These are phyloP conservation scores for Stephanodiscus triporus DNA, from an alignment of 108 stramenopile species.

Conservation along the genomic window DNA sequence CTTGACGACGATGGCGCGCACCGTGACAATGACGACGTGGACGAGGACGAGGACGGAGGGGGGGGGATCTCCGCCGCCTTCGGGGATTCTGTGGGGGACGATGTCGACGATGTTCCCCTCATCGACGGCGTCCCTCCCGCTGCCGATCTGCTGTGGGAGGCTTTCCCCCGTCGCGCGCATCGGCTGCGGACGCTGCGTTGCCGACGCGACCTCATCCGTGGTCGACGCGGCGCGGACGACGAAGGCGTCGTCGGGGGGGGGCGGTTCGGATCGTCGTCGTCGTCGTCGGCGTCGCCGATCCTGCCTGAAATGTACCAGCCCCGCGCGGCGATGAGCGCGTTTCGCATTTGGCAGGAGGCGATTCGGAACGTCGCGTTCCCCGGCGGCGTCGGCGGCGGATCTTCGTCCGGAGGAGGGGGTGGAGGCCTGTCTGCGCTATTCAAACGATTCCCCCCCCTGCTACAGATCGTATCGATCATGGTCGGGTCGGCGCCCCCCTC, in stretches of 20 bases:
- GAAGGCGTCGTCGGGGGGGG: not conserved
- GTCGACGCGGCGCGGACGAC: slow-evolving; percentile 1
- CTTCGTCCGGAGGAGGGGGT: not conserved
- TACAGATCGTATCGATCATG: slow-evolving; percentile 34
- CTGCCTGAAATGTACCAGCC: slow-evolving; percentile 57
- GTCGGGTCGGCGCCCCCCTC: slow-evolving; percentile 13
- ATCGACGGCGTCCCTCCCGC: slow-evolving; percentile 44
- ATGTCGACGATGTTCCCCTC: not conserved
- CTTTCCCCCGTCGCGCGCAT: slow-evolving; percentile 33
- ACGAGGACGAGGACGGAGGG: slow-evolving; percentile 19
- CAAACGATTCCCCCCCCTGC: slow-evolving; percentile 38
- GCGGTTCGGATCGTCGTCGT: not conserved
- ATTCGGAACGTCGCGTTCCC: slow-evolving; percentile 24
- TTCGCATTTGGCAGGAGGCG: slow-evolving; percentile 59
- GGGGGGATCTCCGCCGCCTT: slow-evolving; percentile 4
- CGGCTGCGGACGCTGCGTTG: slow-evolving; percentile 22
- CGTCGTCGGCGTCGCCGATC: slow-evolving; percentile 13
- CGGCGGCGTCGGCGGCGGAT: not conserved
- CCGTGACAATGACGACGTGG: slow-evolving; percentile 50
- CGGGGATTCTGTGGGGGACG: slow-evolving; percentile 11
- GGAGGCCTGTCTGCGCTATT: slow-evolving; percentile 19
- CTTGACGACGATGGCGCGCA: slow-evolving; percentile 51
- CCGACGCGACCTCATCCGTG: too few relatives aligned
- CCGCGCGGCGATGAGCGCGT: slow-evolving; percentile 50
- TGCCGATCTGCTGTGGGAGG: slow-evolving; percentile 74